phyloP scores from a whole-genome alignment of 305 asterid species.

The Rubia tinctorum region DNA sequence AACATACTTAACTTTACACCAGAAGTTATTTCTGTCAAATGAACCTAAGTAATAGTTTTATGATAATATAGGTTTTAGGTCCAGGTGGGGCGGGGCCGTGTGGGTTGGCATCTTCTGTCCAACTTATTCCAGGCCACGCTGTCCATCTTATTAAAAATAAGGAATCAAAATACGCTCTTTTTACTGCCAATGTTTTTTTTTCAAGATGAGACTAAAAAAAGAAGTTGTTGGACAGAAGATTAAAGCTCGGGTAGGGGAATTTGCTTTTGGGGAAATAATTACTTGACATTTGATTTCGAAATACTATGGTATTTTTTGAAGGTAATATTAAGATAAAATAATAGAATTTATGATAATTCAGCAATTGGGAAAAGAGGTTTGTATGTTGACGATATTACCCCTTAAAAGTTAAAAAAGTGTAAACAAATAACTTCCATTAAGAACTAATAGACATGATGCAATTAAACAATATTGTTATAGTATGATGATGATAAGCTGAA shows the following conservation, averaged over 20 bases:
- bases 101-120: background rate
- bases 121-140: background rate
- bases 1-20: background rate
- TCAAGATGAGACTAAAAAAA: background rate
- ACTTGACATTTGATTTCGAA: background rate
- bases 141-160: background rate
- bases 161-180: too few species aligned
- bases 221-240: background rate
- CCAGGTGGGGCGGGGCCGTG: too few species aligned
- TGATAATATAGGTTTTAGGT: background rate
- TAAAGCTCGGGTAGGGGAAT: background rate
- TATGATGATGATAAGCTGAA: background rate
- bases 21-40: background rate
- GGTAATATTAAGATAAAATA: background rate
- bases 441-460: background rate
- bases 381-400: background rate
- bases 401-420: background rate
- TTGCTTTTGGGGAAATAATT: background rate
- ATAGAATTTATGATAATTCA: background rate
- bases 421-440: background rate
- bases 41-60: background rate
- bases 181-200: background rate
- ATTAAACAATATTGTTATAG: background rate
- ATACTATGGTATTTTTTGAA: background rate
- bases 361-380: background rate